Base-by-base conservation (phyloP, 2,329 filamentous ascomycete species). In the Phyllosticta citriasiana region DNA sequence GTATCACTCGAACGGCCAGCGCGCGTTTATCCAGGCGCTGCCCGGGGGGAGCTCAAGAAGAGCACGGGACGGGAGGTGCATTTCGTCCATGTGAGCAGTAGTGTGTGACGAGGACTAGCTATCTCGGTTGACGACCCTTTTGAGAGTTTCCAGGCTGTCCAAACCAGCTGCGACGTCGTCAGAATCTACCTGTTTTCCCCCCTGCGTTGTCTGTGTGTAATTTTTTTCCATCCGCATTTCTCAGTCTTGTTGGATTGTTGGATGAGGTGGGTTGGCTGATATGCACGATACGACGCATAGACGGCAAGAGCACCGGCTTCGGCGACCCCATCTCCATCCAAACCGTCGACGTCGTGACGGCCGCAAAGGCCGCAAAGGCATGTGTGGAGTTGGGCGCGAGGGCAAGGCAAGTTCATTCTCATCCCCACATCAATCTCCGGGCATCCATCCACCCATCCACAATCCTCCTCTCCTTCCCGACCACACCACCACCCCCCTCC, bases 281-380 rank as follows among this genome's bases (percentile, higher is more conserved):
- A 22, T 22, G 19, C 19, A 22, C 19, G 19, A 22, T 22, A 22
- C 19, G 19, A 22, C 19, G 19, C 19, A 22, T 22, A 22, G 19
- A 69, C 54, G 80, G 80, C 6, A 69, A 75, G 59, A 77, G 79
- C 2, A 73, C 77, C 62, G 79, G 80, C 0, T 81, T 81, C 60
- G 79, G 79, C 1, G 81, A 82, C 63, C 63, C 60, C 1, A 79
- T 79, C 51, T 82, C 80, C 1, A 82, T 80, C 55, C 80, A 83
- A 65, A 80, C 77, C 0, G 76, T 77, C 0, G 78, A 75, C 1
- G 74, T 82, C 16, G 76, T 83, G 2, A 70, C 70, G 25, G 78
- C 79, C 0, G 80, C 79, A 0, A 74, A 73, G 55, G 71, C 68
- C 2, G 22, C 73, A 30, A 30, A 30, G 27, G 27, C 9, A 30